These are phyloP conservation scores for Chlorencoelia australis DNA, from an alignment of 2,329 filamentous ascomycete species.

Conservation along the genomic window DNA sequence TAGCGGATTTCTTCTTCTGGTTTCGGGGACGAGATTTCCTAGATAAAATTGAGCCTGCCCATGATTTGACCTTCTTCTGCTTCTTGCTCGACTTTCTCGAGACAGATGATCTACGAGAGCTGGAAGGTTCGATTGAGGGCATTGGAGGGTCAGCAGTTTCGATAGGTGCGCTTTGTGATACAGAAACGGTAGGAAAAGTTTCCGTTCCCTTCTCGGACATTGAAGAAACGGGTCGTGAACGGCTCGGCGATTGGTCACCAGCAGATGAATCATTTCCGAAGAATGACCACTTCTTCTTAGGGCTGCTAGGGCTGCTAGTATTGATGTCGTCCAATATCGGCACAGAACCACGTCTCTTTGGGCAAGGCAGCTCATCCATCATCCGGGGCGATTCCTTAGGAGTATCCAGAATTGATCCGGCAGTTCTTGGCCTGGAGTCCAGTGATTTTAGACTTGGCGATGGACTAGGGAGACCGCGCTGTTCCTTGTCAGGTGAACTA, in stretches of 20 bases:
- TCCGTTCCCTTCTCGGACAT: constrained; percentile 28
- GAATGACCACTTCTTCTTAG: constrained; percentile 28
- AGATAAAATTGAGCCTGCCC: constrained; percentile 41
- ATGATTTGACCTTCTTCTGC: constrained; percentile 65
- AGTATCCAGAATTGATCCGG: constrained; percentile 53
- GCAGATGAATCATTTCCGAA: constrained; percentile 23
- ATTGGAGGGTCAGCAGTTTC: constrained; percentile 15
- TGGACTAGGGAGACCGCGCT: constrained; percentile 29
- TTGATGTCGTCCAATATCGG: constrained; percentile 37
- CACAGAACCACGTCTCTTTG: constrained; percentile 46
- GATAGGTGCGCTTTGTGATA: constrained; percentile 1
- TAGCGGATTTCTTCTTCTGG: constrained; percentile 32
- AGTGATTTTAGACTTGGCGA: constrained; percentile 31
- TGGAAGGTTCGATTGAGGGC: constrained; percentile 16
- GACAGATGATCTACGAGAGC: constrained; percentile 21
- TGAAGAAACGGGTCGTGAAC: constrained; percentile 31
- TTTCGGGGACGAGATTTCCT: constrained; percentile 37
- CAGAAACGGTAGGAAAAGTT: constrained; percentile 7
- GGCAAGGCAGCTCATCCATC: constrained; percentile 25
- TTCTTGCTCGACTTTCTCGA: constrained; percentile 35
- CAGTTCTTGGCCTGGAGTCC: constrained; percentile 56
- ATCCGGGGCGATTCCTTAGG: constrained; percentile 26
- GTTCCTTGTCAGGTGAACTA: constrained; percentile 30
- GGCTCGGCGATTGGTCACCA: constrained; percentile 36
- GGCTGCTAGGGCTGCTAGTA: constrained; percentile 22